phyloP scores from a whole-genome alignment of 495 filamentous ascomycete species.

The Bathelium albidoporum region DNA sequence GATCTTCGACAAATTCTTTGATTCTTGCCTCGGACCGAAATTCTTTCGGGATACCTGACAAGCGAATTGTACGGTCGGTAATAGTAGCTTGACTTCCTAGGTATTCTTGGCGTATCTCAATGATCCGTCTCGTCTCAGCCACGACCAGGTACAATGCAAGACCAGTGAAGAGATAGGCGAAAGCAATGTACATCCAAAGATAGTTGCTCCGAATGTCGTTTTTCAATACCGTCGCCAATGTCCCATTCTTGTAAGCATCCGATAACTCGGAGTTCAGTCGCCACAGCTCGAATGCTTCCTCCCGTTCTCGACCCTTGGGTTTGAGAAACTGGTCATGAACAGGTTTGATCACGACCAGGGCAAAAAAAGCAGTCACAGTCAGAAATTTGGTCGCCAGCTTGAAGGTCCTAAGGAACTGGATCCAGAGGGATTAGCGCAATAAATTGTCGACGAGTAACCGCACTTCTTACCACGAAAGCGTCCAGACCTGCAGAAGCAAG shows the following conservation, averaged over 20 bases:
- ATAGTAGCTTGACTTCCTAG: constrained; percentile 86
- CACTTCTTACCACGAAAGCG: constrained; percentile 70
- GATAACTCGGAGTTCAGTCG: not conserved
- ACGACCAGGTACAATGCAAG: constrained; percentile 76
- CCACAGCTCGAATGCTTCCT: constrained; percentile 19
- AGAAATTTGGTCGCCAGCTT: constrained; percentile 85
- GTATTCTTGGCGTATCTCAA: constrained; percentile 78
- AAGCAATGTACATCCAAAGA: constrained; percentile 87
- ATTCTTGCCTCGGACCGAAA: constrained; percentile 73
- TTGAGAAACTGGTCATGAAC: constrained; percentile 51
- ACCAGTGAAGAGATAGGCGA: constrained; percentile 81
- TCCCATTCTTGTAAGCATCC: constrained; percentile 16
- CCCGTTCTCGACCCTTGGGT: constrained; percentile 36
- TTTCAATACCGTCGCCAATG: constrained; percentile 7
- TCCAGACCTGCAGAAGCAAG: constrained; percentile 86
- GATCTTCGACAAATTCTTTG: constrained; percentile 73
- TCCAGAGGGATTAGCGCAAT: constrained; percentile 1
- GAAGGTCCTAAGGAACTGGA: constrained; percentile 83
- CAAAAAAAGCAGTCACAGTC: constrained; percentile 64
- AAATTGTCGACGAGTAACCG: not conserved
- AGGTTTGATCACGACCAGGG: constrained; percentile 68
- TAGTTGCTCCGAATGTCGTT: constrained; percentile 40
- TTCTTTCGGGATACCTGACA: constrained; percentile 79
- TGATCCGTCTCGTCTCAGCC: constrained; percentile 69
- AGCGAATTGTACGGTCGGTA: constrained; percentile 83